Evolutionary conservation across 257 asterid genomes (phyloP), one percentile per base, ranked within the genome.

Genomic region (Penstemon newberryi): DNA sequence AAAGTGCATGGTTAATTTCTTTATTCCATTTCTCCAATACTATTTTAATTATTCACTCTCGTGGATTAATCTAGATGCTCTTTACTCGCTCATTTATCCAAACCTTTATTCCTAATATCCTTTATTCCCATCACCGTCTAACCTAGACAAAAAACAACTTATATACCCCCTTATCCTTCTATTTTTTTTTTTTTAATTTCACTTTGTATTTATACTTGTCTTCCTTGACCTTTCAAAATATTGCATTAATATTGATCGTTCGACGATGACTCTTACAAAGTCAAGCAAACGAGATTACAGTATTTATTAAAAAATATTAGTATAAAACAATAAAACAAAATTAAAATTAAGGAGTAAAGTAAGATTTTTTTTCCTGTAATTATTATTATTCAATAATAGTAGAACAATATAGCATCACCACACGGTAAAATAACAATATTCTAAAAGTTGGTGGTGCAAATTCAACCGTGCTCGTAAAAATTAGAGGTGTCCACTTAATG

Each of bases 111-210:
- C 18, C 18, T 15, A 15, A 15, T 15, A 15, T 15, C 73, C 75
- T 69, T 69, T 75, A 70, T 65, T 65, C 69, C 66, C 76, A 64
- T 68, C 74, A 42, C 59, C 57, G 44, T 62, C 56, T 10, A 66
- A 13, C 70, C 46, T 19, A 15, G 62, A 65, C 44, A 3, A 55
- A 11, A 54, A 51, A 25, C 64, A 11, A 60, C 41, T 60, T 60
- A n/a, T n/a, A n/a, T n/a, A 25, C 50, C 2, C 7, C 19, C 15
- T 12, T 19, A 0, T 33, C 12, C 65, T 33, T 60, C 2, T 15
- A 11, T 3, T n/a, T 38, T 56, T 37, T 43, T 33, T 57, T 10
- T 57, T 37, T 37, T 56, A 42, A 57, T n/a, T 12, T 57, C 18
- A 12, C 25, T 60, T 39, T 7, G 50, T 59, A 11, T 15, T 15